These are phyloP conservation scores for Nicotiana otophora DNA, from an alignment of 257 asterid genomes.

Conservation along the genomic window DNA sequence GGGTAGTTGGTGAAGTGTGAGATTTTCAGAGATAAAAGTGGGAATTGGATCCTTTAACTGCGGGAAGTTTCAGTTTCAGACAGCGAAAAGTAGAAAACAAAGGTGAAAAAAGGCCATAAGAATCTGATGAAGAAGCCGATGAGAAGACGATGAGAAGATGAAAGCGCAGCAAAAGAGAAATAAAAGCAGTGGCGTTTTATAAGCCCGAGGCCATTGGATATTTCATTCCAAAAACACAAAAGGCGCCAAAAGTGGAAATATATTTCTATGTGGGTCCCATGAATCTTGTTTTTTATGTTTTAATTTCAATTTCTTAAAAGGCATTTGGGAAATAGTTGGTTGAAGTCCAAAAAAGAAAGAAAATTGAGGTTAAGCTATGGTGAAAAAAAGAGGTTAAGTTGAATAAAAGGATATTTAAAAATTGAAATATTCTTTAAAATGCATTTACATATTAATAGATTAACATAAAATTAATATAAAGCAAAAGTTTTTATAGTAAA, in stretches of 20 bases:
- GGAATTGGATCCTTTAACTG: constrained; percentile 31
- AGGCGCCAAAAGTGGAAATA: constrained; percentile 5
- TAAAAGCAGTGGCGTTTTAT: neutral
- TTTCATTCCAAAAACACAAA: neutral
- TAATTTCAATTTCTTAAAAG: no score
- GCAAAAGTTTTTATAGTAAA: no score
- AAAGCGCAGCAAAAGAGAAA: neutral
- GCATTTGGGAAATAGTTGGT: no score
- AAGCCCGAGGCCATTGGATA: neutral
- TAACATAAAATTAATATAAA: no score
- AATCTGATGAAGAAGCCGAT: neutral
- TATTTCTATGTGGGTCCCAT: neutral
- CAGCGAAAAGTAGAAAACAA: neutral
- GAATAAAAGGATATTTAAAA: no score
- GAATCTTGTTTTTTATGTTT: neutral
- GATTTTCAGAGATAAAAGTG: neutral
- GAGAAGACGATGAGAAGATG: neutral
- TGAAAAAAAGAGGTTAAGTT: no score
- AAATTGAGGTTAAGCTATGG: no score
- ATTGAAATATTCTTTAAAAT: no score
- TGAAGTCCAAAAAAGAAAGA: no score
- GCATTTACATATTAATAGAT: no score
- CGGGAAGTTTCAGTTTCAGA: constrained; percentile 18
- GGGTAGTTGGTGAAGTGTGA: neutral
- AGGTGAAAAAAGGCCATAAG: neutral